Evolutionary conservation across 2,329 filamentous ascomycete genomes (phyloP).

Genomic region (Alternaria consortialis): DNA sequence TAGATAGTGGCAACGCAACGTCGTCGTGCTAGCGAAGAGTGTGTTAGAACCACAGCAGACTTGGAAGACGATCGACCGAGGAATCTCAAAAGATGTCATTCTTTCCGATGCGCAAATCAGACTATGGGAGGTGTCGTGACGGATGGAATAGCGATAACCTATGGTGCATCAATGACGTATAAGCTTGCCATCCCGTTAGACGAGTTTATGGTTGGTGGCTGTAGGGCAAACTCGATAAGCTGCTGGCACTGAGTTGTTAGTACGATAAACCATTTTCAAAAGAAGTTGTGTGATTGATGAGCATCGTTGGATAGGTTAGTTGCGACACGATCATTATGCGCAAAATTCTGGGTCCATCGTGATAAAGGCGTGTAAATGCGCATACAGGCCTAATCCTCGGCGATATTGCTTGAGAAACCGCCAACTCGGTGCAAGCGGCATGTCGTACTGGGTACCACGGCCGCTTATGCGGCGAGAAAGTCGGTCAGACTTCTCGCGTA

Average conservation of each 20-base stretch:
- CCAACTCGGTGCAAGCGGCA: constrained; percentile 10
- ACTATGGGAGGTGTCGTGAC: neutral
- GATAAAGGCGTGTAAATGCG: constrained; percentile 2
- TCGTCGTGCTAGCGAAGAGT: neutral
- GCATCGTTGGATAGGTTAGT: neutral
- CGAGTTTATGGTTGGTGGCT: neutral
- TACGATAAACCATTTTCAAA: neutral
- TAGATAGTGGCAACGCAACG: neutral
- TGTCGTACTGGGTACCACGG: constrained; percentile 10
- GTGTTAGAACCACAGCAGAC: neutral
- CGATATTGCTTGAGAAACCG: neutral
- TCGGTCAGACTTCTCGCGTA: constrained; percentile 12
- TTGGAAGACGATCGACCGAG: neutral
- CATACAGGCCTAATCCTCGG: constrained; percentile 6
- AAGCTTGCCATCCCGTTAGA: neutral
- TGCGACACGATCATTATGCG: neutral
- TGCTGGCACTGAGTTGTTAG: neutral
- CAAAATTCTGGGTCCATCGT: neutral
- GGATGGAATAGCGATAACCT: neutral
- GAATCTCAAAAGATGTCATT: neutral
- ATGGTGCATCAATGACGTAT: neutral
- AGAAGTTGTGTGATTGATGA: neutral
- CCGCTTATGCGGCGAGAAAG: constrained; percentile 4
- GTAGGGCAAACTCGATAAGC: neutral
- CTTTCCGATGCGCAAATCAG: neutral